Evolutionary conservation across 495 filamentous ascomycete species (phyloP).

Genomic region (Xylaria castorea): DNA sequence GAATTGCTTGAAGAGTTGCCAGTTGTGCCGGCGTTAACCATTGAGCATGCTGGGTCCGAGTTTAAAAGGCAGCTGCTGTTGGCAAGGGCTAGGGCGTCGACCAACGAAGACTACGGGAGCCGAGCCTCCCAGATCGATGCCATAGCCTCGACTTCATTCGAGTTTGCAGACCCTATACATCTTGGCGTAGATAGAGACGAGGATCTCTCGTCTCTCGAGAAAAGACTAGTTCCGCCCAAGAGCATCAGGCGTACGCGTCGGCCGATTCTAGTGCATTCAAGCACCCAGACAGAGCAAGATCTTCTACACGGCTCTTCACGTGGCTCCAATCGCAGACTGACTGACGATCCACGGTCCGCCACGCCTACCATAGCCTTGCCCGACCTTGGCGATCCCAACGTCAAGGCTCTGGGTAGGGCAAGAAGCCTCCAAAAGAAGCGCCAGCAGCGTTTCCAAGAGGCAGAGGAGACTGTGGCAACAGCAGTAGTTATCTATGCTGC

Average conservation of each 20-base stretch:
- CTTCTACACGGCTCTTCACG: constrained; percentile 20
- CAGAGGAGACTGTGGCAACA: constrained; percentile 55
- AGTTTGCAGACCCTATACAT: neutral
- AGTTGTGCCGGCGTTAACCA: neutral
- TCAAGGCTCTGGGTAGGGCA: constrained; percentile 46
- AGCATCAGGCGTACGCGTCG: constrained; percentile 32
- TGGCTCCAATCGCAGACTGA: constrained; percentile 12
- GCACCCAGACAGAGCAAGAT: constrained; percentile 39
- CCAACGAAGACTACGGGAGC: neutral
- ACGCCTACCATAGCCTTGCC: constrained; percentile 54
- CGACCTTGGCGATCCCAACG: constrained; percentile 49
- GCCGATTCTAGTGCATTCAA: constrained; percentile 34
- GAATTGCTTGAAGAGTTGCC: constrained; percentile 1
- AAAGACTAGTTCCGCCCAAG: constrained; percentile 35
- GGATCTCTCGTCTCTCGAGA: neutral
- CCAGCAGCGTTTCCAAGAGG: constrained; percentile 46
- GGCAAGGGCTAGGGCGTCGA: neutral
- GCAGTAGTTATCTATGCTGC: constrained; percentile 56
- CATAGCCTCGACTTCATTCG: neutral
- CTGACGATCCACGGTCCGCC: constrained; percentile 47
- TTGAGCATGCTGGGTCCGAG: neutral
- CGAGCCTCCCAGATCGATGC: neutral
- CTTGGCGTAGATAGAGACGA: neutral
- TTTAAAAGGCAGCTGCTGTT: neutral
- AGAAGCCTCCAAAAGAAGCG: constrained; percentile 48